Evolutionary conservation across 257 asterid genomes (phyloP), one percentile per base, ranked within the genome.

Genomic region (Nicotiana knightiana): DNA sequence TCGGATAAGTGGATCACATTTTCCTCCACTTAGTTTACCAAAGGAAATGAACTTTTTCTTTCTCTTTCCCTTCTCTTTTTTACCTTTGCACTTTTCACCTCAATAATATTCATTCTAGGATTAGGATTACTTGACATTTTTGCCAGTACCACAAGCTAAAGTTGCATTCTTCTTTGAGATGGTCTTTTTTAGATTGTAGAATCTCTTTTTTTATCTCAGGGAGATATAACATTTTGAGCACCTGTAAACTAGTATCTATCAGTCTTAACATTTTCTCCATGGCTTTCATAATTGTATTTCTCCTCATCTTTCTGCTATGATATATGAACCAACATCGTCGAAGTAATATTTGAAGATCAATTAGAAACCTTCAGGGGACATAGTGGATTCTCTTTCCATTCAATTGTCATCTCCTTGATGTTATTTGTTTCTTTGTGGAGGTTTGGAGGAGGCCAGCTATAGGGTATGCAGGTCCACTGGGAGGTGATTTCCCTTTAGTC

Each of bases 391-490:
- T n/a, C 48, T 37, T 71, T 81, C 18, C 24, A 37, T 13, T 57
- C 46, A 54, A 10, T 15, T 83, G 64, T 59, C 79, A 30, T 68
- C 67, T 61, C 16, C 1, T 61, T 26, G 32, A 32, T 15, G 33
- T 6, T 32, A 30, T 65, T 15, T 65, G 73, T 65, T 65, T 32
- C 48, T 32, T 2, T 32, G 33, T 73, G 82, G 79, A 90, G 97
- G 89, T 93, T 48, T 93, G 97, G 97, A 90, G 96, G 85, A 87
- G 97, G 85, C 84, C 96, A 51, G 79, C 93, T 43, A 39, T 88
- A 55, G 97, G 97, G 82, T 85, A 87, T 83, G 92, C 91, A 30
- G 93, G 85, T 64, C 97, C 97, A 71, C 71, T 68, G 64, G 96
- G 96, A 68, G 94, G 94, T 17, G 93, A 90, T 77, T 90, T 87